Base-by-base conservation (phyloP, 2,329 filamentous ascomycete genomes). In the Decorospora gaudefroyi region DNA sequence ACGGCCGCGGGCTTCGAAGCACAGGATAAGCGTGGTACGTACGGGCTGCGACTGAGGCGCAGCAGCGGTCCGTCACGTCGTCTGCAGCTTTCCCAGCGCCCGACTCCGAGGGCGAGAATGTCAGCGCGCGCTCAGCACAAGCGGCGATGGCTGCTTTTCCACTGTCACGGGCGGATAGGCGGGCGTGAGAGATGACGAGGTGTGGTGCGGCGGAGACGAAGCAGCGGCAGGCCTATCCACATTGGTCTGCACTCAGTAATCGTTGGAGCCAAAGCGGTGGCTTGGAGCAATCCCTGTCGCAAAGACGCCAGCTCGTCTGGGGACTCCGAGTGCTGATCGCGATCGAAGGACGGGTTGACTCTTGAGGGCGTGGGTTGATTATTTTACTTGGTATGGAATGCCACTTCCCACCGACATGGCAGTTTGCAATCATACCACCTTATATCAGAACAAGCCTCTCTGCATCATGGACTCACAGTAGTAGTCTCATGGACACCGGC, bases 221-320 rank as follows among this genome's bases (percentile, higher is more conserved):
- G 43, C 49, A 51, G 55, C 53, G 44, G 44, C 38, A 49, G 52
- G 49, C 51, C 49, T 47, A 43, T 53, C 49, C 52, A 39, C 49
- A 42, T 47, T 47, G 29, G 53, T 49, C 40, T 56, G 56, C 53
- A 47, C 48, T 40, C 49, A 51, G 51, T n/a, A n/a, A n/a, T 61
- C 51, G 59, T 57, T 58, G 51, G 44, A 57, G n/a, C n/a, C n/a
- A n/a, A n/a, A n/a, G 51, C 49, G 52, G 59, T 65, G 62, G 64
- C 64, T 62, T 58, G 54, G 40, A 40, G 36, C 32, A 18, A 56
- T 57, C 61, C 59, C 55, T 63, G 59, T 53, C 42, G 37, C 52
- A 48, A n/a, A 26, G 30, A 29, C 31, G 27, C 38, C 42, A 42
- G 38, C 35, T 27, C 30, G 39, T 43, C 42, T 43, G 46, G 42